Percentiles rank a stretch among this genome's conserved stretches.
Conservation (phyloP, 2,329 filamentous ascomycete species). For the Apiospora arundinis region DNA sequence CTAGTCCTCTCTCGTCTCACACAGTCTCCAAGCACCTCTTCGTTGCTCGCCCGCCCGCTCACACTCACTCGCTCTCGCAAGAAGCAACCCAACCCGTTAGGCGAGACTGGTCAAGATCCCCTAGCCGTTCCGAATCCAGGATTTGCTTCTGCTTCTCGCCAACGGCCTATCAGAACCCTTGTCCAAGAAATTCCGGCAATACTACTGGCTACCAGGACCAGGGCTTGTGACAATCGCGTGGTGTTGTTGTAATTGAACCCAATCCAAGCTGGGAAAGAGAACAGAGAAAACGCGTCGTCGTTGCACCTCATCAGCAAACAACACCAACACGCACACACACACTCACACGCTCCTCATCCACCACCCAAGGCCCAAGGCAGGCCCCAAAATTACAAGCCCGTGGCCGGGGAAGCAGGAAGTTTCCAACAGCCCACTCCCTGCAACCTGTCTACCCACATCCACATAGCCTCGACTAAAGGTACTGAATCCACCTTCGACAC, state of each 20-base stretch:
- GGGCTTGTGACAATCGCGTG: not conserved
- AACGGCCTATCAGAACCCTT: not conserved
- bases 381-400: not conserved
- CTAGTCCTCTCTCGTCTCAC: conserved; percentile 6
- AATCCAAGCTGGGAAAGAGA: not conserved
- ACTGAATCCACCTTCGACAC: not conserved
- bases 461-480: conserved; percentile 2
- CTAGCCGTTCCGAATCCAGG: not conserved
- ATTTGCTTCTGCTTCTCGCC: not conserved
- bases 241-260: conserved; percentile 1
- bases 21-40: not conserved
- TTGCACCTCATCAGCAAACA: conserved; percentile 16
- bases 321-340: not conserved
- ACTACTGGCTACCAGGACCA: conserved; percentile 6
- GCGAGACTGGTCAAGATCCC: not conserved
- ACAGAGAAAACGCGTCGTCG: conserved; percentile 9
- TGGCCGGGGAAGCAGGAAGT: conserved; percentile 11
- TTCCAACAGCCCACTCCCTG: conserved; percentile 14
- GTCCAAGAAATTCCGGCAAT: not conserved
- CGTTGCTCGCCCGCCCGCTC: not conserved
- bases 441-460: conserved; percentile 11
- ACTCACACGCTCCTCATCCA: no score
- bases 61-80: not conserved
- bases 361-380: not conserved
- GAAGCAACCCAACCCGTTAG: conserved; percentile 13